Evolutionary conservation across 225 moss, liverwort and hornwort species (phyloP).

Genomic region (Climacium dendroides): DNA sequence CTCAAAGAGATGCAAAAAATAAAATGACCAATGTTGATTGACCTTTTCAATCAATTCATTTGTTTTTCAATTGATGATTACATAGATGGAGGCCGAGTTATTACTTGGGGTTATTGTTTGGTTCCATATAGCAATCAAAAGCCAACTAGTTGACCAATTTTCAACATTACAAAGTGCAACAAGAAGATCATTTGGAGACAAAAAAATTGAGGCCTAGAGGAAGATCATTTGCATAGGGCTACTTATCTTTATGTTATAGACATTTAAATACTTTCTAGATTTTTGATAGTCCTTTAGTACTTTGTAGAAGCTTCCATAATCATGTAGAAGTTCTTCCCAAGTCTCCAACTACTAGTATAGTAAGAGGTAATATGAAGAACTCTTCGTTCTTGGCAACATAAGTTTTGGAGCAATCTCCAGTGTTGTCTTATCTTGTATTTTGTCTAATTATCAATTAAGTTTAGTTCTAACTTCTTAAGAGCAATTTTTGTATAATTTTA

Average conservation of each 20-base stretch:
- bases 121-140: no score
- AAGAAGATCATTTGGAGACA: no score
- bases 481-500: neutral
- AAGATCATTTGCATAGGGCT: no score
- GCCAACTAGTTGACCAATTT: no score
- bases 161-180: no score
- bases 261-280: neutral
- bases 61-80: no score
- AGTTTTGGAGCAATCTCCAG: neutral
- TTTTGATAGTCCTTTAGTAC: neutral
- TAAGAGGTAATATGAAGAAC: accelerated
- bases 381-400: neutral
- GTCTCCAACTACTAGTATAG: neutral
- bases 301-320: neutral
- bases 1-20: no score
- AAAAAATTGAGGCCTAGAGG: no score
- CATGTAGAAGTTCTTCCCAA: accelerated
- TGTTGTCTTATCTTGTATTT: neutral
- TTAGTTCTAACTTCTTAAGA: accelerated
- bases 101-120: no score
- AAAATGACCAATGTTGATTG: no score
- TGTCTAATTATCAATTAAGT: neutral
- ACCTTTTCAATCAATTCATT: no score
- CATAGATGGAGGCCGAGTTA: no score
- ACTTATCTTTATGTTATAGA: accelerated